Evolutionary conservation across 1,284 basidiomycete species (phyloP), one percentile per base, ranked within the genome.

Genomic region (Trichosporon faecale): DNA sequence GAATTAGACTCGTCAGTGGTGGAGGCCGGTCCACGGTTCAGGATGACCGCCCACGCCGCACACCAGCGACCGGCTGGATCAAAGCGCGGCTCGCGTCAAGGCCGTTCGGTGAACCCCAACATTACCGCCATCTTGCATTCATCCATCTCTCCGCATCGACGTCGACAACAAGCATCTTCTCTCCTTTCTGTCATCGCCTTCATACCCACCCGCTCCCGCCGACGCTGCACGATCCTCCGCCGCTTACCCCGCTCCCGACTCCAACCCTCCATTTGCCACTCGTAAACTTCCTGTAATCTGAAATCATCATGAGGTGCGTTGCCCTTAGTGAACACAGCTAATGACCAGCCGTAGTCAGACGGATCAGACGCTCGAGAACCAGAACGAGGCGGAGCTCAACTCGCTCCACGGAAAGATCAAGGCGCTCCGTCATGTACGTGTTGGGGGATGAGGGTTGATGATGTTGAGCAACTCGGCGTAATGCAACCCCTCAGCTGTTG

Each of bases 321-420:
- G 23, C 29, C 14, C 57, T n/a, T 31, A 12, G 29, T 18, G n/a
- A 29, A 2, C 16, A n/a, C 14, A 7, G 44, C 67, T 68, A 33
- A 68, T 35, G 31, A 18, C 60, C 52, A 73, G 68, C 21, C 69
- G 70, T 64, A 82, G 80, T 69, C 73, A 77, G 49, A 73, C 79
- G 27, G 83, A 84, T 70, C 79, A 80, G 71, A 84, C 83, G 66
- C 75, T 84, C n/a, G 83, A 84, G 73, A 78, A 81, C 52, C 83
- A 84, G 72, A 84, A 84, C 72, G 83, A 84, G 33, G 82, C 83
- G 49, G 82, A 83, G 73, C 70, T 84, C 37, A 78, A 78, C 55
- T 74, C 76, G 21, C 69, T 84, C 60, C 83, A 83, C 72, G 78
- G 80, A 60, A 84, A 84, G 78, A 84, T 84, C 75, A 80, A 79